These are phyloP conservation scores for Teunomyces cretensis DNA, from an alignment of 805 yeast genomes.

Conservation along the genomic window DNA sequence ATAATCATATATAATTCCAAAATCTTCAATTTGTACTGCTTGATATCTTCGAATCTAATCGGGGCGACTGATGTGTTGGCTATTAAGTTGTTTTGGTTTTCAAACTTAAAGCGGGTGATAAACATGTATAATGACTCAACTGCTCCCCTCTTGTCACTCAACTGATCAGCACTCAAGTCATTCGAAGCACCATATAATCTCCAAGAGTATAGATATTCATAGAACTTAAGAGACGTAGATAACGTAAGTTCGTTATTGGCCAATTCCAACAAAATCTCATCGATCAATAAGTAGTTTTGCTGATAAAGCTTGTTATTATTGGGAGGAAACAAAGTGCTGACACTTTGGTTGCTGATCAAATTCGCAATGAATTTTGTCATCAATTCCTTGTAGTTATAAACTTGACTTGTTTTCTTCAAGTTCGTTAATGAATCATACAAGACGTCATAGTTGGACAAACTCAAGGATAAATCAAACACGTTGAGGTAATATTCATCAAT, in stretches of 20 bases:
- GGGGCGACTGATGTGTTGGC: slow-evolving; percentile 7
- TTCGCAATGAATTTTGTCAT: slow-evolving; percentile 27
- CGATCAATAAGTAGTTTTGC: slow-evolving; percentile 30
- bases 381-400: slow-evolving; percentile 13
- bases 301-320: slow-evolving; percentile 17
- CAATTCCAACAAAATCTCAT: slow-evolving; percentile 29
- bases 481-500: slow-evolving; percentile 17
- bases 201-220: slow-evolving; percentile 43
- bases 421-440: slow-evolving; percentile 19
- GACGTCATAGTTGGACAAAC: slow-evolving; percentile 18
- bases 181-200: slow-evolving; percentile 31
- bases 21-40: slow-evolving; percentile 36
- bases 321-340: slow-evolving; percentile 24
- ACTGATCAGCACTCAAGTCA: slow-evolving; percentile 10
- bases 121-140: slow-evolving; percentile 39
- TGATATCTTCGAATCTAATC: slow-evolving; percentile 20
- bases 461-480: slow-evolving; percentile 26
- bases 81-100: slow-evolving; percentile 16
- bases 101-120: slow-evolving; percentile 33
- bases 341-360: slow-evolving; percentile 22
- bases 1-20: slow-evolving; percentile 43
- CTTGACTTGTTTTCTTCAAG: slow-evolving; percentile 8
- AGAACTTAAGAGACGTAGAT: slow-evolving; percentile 29
- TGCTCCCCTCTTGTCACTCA: slow-evolving; percentile 44
- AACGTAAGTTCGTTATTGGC: slow-evolving; percentile 33